Percentiles rank a stretch among this genome's conserved stretches.
Evolutionary conservation across 2,329 filamentous ascomycete species (phyloP).

Genomic region (Xylariaceae sp.): DNA sequence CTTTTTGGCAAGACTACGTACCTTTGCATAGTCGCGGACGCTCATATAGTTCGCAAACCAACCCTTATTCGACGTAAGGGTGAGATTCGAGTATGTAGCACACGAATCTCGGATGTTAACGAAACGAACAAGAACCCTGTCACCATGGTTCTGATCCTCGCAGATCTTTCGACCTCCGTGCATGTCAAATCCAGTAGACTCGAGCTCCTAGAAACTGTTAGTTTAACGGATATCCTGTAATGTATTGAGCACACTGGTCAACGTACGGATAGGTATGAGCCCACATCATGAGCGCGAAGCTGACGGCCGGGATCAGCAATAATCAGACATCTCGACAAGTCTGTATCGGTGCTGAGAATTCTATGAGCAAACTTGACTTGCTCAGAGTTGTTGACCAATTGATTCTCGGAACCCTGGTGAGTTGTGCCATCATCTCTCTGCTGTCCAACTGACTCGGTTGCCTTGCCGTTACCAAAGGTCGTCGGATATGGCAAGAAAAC

Average conservation of each 20-base stretch:
- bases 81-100: constrained; percentile 43
- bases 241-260: neutral
- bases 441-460: constrained; percentile 18
- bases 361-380: constrained; percentile 30
- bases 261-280: constrained; percentile 42
- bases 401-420: constrained; percentile 9
- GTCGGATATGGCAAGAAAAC: constrained; percentile 50
- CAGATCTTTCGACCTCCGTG: constrained; percentile 37
- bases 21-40: constrained; percentile 40
- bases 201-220: constrained; percentile 36
- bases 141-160: constrained; percentile 25
- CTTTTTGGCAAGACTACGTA: constrained; percentile 16
- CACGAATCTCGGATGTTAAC: constrained; percentile 56
- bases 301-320: constrained; percentile 32
- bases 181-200: constrained; percentile 32
- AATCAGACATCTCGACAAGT: constrained; percentile 42
- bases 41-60: constrained; percentile 45
- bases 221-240: constrained; percentile 3
- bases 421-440: constrained; percentile 15
- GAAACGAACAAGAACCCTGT: constrained; percentile 50
- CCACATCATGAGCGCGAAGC: constrained; percentile 36
- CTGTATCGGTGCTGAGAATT: constrained; percentile 41
- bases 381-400: constrained; percentile 6
- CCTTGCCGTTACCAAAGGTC: constrained; percentile 10
- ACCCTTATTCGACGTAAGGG: constrained; percentile 35